These are phyloP conservation scores for Lactuca saligna DNA, from an alignment of 129 eudicot species.

Conservation along the genomic window DNA sequence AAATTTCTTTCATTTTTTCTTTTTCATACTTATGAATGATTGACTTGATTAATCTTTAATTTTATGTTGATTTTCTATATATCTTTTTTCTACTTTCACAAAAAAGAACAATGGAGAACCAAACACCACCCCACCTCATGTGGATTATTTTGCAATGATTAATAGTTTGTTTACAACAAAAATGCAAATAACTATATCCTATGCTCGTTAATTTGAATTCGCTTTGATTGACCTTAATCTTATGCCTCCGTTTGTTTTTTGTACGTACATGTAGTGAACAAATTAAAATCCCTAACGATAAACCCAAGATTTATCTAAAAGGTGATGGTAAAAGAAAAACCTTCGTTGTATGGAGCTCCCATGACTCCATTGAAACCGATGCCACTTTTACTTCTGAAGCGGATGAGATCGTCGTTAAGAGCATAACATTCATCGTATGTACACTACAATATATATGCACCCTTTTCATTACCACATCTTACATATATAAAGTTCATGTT, in stretches of 20 bases:
- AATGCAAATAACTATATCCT: too few relatives aligned
- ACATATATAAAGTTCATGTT: background rate
- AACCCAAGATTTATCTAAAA: conserved; percentile 63
- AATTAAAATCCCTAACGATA: conserved; percentile 48
- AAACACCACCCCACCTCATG: too few relatives aligned
- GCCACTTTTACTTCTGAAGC: conserved; percentile 67
- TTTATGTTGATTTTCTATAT: too few relatives aligned
- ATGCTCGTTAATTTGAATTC: background rate
- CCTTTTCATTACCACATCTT: background rate
- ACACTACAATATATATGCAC: background rate
- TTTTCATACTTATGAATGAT: too few relatives aligned
- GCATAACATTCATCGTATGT: conserved; percentile 61
- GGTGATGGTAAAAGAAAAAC: conserved; percentile 64
- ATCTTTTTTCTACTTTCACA: too few relatives aligned
- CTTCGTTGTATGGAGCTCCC: conserved; percentile 45
- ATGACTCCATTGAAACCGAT: conserved; percentile 36
- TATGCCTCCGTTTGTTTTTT: background rate
- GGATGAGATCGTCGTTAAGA: conserved; percentile 53
- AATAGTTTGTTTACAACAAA: too few relatives aligned
- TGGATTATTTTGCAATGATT: too few relatives aligned
- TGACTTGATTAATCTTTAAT: too few relatives aligned
- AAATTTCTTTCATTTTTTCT: too few relatives aligned
- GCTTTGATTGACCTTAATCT: background rate
- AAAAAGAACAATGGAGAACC: too few relatives aligned
- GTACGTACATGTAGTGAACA: conserved; percentile 48